Conservation (phyloP, 108 stramenopile genomes). For the Parmales sp. region DNA sequence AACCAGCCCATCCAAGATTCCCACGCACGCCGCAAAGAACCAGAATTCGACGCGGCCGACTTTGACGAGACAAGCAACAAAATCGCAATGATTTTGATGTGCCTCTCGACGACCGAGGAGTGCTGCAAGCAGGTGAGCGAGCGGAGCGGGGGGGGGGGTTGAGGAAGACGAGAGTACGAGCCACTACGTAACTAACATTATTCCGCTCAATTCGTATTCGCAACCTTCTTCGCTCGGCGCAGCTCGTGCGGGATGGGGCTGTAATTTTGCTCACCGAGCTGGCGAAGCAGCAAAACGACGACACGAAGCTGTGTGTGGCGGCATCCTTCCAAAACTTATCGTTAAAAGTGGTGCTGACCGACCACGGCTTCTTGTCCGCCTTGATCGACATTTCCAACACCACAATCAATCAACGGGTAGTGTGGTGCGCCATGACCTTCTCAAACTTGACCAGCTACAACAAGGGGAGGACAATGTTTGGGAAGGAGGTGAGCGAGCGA, state of each 20-base stretch:
- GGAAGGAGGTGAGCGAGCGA: neutral
- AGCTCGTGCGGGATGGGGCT: neutral
- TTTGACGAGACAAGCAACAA: neutral
- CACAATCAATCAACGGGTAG: neutral
- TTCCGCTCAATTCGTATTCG: no score
- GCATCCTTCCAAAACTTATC: slow-evolving; percentile 1
- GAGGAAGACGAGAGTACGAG: neutral
- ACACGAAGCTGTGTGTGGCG: neutral
- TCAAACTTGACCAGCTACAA: slow-evolving; percentile 13
- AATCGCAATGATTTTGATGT: neutral
- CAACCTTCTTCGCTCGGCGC: no score
- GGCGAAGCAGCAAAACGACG: neutral
- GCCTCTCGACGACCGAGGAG: neutral
- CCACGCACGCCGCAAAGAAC: neutral
- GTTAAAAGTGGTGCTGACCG: neutral
- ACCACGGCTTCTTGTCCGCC: neutral
- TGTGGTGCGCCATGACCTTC: slow-evolving; percentile 16
- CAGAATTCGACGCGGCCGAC: no score
- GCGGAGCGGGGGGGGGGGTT: neutral
- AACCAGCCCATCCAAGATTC: neutral
- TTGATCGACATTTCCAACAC: neutral
- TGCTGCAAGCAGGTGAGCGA: neutral
- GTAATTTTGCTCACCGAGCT: neutral
- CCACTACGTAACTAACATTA: no score
- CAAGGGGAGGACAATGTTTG: slow-evolving; percentile 7